Conservation (phyloP, 1,284 basidiomycete genomes). For the Ustilago nuda region DNA sequence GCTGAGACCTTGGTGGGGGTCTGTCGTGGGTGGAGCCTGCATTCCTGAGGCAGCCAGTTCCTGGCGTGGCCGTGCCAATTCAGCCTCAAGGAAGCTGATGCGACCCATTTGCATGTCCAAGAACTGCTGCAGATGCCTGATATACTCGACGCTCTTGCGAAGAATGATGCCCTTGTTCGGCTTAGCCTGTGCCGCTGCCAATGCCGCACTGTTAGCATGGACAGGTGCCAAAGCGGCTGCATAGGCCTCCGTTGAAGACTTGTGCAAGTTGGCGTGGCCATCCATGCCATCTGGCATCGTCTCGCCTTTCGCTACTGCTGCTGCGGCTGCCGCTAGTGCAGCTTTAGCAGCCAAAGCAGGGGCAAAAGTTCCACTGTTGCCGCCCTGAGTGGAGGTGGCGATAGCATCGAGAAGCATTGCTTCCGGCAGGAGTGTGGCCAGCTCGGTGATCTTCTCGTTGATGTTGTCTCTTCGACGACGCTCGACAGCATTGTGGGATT, state of each 20-base stretch:
- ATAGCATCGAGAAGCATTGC: constrained; percentile 67
- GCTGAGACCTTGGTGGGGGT: constrained; percentile 47
- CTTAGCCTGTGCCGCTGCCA: constrained; percentile 64
- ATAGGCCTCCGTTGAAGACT: constrained; percentile 48
- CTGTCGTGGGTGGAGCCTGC: constrained; percentile 45
- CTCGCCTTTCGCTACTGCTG: constrained; percentile 41
- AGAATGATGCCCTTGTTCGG: constrained; percentile 69
- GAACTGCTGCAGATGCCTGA: constrained; percentile 65
- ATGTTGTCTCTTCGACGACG: constrained; percentile 87
- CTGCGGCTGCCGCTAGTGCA: constrained; percentile 43
- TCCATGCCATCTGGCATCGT: constrained; percentile 15
- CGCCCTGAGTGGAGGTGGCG: constrained; percentile 58
- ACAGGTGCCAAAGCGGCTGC: constrained; percentile 60
- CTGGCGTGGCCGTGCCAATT: constrained; percentile 50
- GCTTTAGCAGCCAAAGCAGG: constrained; percentile 54
- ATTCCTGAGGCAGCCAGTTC: constrained; percentile 45
- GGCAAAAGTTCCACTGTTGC: constrained; percentile 56
- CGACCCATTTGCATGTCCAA: constrained; percentile 61
- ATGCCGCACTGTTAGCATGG: constrained; percentile 52
- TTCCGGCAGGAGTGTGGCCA: constrained; percentile 87
- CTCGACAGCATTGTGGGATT: constrained; percentile 92
- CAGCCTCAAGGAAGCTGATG: constrained; percentile 59
- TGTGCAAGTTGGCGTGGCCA: constrained; percentile 31
- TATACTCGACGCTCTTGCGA: constrained; percentile 68
- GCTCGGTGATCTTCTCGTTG: constrained; percentile 90